Evolutionary conservation across 345 rosid genomes (phyloP), one percentile per base, ranked within the genome.

Genomic region (Gossypium stocksii): DNA sequence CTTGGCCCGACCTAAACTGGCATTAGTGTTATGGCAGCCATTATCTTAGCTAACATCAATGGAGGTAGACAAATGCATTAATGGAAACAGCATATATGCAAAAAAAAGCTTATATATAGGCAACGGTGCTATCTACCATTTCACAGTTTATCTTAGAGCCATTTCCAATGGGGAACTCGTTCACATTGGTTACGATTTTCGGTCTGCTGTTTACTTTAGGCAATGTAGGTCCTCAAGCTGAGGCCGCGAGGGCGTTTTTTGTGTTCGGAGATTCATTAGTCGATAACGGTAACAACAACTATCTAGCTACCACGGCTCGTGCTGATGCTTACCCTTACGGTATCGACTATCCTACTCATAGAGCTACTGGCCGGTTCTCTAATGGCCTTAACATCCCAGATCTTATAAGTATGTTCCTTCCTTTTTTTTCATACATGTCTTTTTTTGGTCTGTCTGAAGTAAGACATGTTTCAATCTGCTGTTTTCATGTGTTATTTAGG

Each of bases 361-460:
- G 77, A 43, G 80, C 98, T 66, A 92, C 93, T 1, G 91, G 98
- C 13, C 94, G 91, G 38, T 94, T 94, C 86, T 89, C 97, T 61
- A 94, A 92, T 59, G 98, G 98, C 79, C 84, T 90, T 20, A 92
- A 90, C 85, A 89, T 94, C 59, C 94, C 97, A 10, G 98, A 94
- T 69, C 52, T 90, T 58, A 87, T 92, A 66, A 92, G 97, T 92
- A 81, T 23, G 72, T 49, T 49, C 72, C 9, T 68, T 25, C 41
- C 22, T 80, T 16, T 14, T 13, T 34, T 60, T 10, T 75, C 25
- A 63, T 38, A 20, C 45, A 12, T 20, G 59, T 44, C 4, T 52
- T 51, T 60, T 27, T 25, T 34, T 34, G 41, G 64, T 59, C 64
- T 59, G 19, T 52, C 9, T 74, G 20, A 4, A 15, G 43, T 48